Evolutionary conservation across 2,329 filamentous ascomycete genomes (phyloP).

Genomic region (Blumeria graminis): DNA sequence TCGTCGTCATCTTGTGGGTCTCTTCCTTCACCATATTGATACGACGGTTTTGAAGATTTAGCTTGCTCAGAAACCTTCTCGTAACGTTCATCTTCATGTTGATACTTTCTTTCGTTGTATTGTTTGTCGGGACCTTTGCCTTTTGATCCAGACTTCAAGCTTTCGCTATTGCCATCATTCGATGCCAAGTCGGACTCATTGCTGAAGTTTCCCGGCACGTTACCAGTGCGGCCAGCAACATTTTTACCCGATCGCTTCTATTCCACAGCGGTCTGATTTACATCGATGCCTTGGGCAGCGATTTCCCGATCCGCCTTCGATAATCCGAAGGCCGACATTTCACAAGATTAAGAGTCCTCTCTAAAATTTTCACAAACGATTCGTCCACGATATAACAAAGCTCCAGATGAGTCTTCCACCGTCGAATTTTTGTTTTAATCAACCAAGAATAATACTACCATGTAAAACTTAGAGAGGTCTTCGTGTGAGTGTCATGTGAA

Average conservation of each 20-base stretch:
- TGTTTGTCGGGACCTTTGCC: not conserved
- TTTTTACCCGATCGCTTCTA: not conserved
- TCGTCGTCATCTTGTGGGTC: not conserved
- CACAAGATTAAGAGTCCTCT: not conserved
- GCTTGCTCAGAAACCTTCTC: not conserved
- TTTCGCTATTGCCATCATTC: not conserved
- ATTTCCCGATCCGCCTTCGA: not conserved
- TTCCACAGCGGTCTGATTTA: not conserved
- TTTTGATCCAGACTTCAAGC: not conserved
- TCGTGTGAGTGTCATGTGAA: too few relatives aligned
- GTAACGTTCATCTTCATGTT: not conserved
- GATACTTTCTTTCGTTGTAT: not conserved
- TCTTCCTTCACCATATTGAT: not conserved
- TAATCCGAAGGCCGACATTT: not conserved
- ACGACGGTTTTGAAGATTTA: not conserved
- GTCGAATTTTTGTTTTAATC: not conserved
- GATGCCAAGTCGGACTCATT: not conserved
- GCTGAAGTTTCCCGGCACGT: not conserved
- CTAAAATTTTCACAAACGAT: not conserved
- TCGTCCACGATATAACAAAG: not conserved
- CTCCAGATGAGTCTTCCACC: not conserved
- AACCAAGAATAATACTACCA: not conserved
- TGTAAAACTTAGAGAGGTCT: too few relatives aligned
- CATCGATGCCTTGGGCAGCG: not conserved
- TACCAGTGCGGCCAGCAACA: not conserved